Evolutionary conservation across 768 basidiomycete species (phyloP), one percentile per base, ranked within the genome.

Genomic region (Fistulinella prunicolor): DNA sequence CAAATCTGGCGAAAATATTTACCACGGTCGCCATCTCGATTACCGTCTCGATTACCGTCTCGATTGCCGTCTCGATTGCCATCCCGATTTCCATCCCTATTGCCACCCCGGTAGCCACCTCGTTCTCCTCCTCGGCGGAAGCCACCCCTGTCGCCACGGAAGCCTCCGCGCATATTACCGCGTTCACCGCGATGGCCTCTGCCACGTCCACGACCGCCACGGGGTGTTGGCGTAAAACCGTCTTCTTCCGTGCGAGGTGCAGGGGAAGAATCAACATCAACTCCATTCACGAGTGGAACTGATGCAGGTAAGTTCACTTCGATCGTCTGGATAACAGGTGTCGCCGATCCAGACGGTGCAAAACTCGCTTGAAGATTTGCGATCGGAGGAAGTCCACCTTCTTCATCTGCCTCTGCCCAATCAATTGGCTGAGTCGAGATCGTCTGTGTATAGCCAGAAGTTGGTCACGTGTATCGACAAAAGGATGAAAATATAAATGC

Each of bases 401-500:
- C 85, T n/a, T 89, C 86, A 47, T 89, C 87, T 35, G 81, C 82
- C 32, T 66, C 65, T 14, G 89, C 86, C 89, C 90, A 92, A 65
- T 92, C 85, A 47, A 92, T 74, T 22, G 79, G 69, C n/a, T 60
- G 67, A 21, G 53, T 24, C 9, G 64, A 56, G 28, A 44, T 49
- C 0, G n/a, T n/a, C n/a, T n/a, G n/a, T n/a, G 9, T 13, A 19
- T n/a, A 17, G 17, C 10, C 0, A 20, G 19, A 9, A 35, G 41
- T 65, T 10, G 50, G 39, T 32, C 22, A 34, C 17, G 7, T 30
- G 28, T 3, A 14, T 24, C 23, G 13, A 14, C 16, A n/a, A n/a
- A n/a, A n/a, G 22, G 0, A 26, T 29, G 20, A 34, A 16, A 38
- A 23, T 7, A 40, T 1, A 47, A 45, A 65, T 50, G n/a, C 69